Conservation (phyloP, 768 basidiomycete species). For the Boletus eberwhitei region DNA sequence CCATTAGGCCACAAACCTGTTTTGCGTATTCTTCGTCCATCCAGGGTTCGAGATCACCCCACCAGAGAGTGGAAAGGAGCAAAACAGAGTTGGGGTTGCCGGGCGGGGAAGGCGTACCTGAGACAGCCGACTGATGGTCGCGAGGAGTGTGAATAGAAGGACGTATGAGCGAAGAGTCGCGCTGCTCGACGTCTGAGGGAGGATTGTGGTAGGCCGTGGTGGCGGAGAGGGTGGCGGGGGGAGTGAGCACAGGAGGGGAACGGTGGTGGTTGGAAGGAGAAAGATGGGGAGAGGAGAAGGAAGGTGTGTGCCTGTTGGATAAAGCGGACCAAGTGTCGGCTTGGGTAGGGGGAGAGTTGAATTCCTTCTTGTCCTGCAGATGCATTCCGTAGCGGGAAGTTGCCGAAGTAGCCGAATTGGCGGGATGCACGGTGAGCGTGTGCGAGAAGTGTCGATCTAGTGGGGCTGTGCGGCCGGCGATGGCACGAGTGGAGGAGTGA, state of each 20-base stretch:
- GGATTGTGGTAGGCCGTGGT: constrained; percentile 15
- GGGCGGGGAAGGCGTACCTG: constrained; percentile 22
- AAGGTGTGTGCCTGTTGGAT: constrained; percentile 34
- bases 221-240: constrained; percentile 22
- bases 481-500: constrained; percentile 11
- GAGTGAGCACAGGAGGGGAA: constrained; percentile 32
- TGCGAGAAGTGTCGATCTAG: constrained; percentile 24
- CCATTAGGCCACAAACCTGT: constrained; percentile 82
- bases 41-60: constrained; percentile 91
- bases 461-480: constrained; percentile 2
- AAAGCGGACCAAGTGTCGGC: constrained; percentile 31
- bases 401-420: constrained; percentile 27
- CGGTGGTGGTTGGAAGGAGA: constrained; percentile 48
- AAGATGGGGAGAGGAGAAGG: constrained; percentile 21
- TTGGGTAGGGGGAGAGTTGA: constrained; percentile 20
- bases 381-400: constrained; percentile 35
- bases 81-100: constrained; percentile 29
- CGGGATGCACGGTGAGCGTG: constrained; percentile 12
- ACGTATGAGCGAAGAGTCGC: constrained; percentile 11
- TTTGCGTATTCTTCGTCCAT: constrained; percentile 96
- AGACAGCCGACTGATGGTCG: constrained; percentile 12
- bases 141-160: constrained; percentile 16
- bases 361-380: constrained; percentile 38
- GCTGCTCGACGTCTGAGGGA: constrained; percentile 24
- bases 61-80: constrained; percentile 68